Base-by-base conservation (phyloP, 495 filamentous ascomycete genomes). In the Wilcoxina mikolae region DNA sequence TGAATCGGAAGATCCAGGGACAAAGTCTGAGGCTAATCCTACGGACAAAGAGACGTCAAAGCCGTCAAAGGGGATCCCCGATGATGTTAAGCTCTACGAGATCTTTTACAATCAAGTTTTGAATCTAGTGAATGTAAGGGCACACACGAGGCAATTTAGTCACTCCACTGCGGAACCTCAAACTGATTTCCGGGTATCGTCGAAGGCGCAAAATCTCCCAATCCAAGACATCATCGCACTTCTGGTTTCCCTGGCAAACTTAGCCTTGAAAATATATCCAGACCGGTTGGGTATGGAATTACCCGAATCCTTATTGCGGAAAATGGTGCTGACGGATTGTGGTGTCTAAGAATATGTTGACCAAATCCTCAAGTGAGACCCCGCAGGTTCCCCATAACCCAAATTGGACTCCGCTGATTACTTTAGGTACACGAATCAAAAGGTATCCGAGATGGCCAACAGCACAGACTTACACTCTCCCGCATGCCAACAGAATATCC, bases 51-150 rank as follows among this genome's bases (percentile, higher is more conserved):
- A 20, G 61, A 68, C 53, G 60, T 59, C 47, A 26, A 81, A 83
- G 60, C 60, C 55, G 9, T 78, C 78, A 24, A 69, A 80, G 57
- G 81, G 76, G 18, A 83, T 91, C 60, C 86, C 90, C 2, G 77
- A 83, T 43, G 81, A 88, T 67, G 78, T 94, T 49, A 90, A 83
- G 68, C 77, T 98, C 9, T 98, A 95, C 69, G 88, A 95, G 69
- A 88, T 96, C 42, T 98, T 98, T 71, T 94, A 95, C 65, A 85
- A 93, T 44, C 91, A 98, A 65, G 93, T 96, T 50, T 82, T 88
- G 57, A 87, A 87, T 62, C 74, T 98, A 42, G 88, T 96, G 58
- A 86, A 65, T 66, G 64, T 66, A 66, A 61, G 63, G 58, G 62
- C 62, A 60, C 57, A 65, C 41, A 65, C 62, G 50, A 64, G 62